Conservation (phyloP, 371 early-diverging fungal species). For the Coemansia sp. region DNA sequence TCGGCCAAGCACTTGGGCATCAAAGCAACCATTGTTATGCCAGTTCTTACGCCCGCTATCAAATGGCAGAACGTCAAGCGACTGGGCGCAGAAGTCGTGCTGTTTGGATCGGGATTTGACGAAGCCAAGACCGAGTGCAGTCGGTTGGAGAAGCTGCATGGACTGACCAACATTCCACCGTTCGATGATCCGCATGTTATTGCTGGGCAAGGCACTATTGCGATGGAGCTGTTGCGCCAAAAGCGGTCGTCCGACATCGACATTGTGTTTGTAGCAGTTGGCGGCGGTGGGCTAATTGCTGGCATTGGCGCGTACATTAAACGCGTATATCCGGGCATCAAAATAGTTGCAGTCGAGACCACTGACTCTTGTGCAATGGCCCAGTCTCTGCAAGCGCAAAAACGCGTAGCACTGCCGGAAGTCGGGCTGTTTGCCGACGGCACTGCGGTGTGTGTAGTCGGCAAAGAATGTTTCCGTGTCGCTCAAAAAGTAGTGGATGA, state of each 20-base stretch:
- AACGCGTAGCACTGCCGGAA: slow-evolving; percentile 65
- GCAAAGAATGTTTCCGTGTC: slow-evolving; percentile 82
- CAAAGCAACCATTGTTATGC: slow-evolving; percentile 96
- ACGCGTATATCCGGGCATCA: slow-evolving; percentile 79
- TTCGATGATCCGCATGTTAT: slow-evolving; percentile 97
- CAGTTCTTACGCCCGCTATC: slow-evolving; percentile 66
- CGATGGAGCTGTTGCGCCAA: slow-evolving; percentile 89
- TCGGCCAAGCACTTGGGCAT: slow-evolving; percentile 89
- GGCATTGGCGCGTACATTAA: slow-evolving; percentile 92
- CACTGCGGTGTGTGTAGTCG: slow-evolving; percentile 89
- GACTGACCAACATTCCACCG: slow-evolving; percentile 88
- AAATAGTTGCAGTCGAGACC: slow-evolving; percentile 89
- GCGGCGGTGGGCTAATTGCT: slow-evolving; percentile 94
- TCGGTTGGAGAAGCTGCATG: slow-evolving; percentile 65
- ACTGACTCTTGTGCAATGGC: slow-evolving; percentile 90
- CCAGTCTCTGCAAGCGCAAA: slow-evolving; percentile 63
- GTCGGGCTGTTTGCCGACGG: slow-evolving; percentile 97
- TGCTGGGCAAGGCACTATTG: slow-evolving; percentile 97
- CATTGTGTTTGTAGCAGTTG: slow-evolving; percentile 85
- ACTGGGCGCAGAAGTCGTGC: slow-evolving; percentile 86
- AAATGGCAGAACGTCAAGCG: slow-evolving; percentile 88
- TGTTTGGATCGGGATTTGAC: slow-evolving; percentile 90
- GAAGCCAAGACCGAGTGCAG: slow-evolving; percentile 85
- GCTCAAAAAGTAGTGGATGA: slow-evolving; percentile 71
- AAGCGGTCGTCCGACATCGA: slow-evolving; percentile 62